Percentiles rank a stretch among this genome's conserved stretches.
phyloP scores from a whole-genome alignment of 1,139 yeast species.

The Wickerhamiella infanticola region DNA sequence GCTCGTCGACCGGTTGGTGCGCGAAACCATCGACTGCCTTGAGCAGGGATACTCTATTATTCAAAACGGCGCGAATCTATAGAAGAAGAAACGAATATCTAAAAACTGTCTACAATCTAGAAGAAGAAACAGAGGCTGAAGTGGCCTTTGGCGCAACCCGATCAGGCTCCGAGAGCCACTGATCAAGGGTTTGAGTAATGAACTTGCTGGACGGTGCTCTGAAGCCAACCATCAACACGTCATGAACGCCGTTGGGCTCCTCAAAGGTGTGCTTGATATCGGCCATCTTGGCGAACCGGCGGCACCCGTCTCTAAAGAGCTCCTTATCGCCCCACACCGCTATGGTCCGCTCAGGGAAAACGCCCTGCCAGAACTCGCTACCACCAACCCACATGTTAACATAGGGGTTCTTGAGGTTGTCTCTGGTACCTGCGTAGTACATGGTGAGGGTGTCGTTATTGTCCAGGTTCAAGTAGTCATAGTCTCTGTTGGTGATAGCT shows the following conservation, averaged over 20 bases:
- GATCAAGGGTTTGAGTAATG: neutral
- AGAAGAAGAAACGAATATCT: neutral
- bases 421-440: neutral
- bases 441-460: slow-evolving; percentile 12
- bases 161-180: neutral
- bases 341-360: slow-evolving; percentile 22
- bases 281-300: slow-evolving; percentile 7
- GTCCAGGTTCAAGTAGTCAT: slow-evolving; percentile 9
- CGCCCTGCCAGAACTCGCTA: slow-evolving; percentile 22
- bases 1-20: slow-evolving; percentile 17
- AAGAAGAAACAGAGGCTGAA: too few relatives aligned
- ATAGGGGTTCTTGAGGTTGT: slow-evolving; percentile 5
- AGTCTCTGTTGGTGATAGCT: slow-evolving; percentile 20
- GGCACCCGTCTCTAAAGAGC: slow-evolving; percentile 22
- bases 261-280: slow-evolving; percentile 6
- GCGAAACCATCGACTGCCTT: slow-evolving; percentile 13
- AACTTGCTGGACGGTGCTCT: neutral
- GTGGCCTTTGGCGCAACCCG: neutral
- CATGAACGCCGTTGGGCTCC: slow-evolving; percentile 11
- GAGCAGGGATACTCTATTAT: slow-evolving; percentile 2
- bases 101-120: too few relatives aligned
- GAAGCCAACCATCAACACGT: neutral
- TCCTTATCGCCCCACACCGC: slow-evolving; percentile 30
- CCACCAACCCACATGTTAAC: slow-evolving; percentile 2
- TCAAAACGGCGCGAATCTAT: slow-evolving; percentile 2